A percentile compares a stretch with the other conserved stretches of the same genome.
These are phyloP conservation scores for Colletotrichum cereale DNA, from an alignment of 2,329 filamentous ascomycete genomes.

Conservation along the genomic window DNA sequence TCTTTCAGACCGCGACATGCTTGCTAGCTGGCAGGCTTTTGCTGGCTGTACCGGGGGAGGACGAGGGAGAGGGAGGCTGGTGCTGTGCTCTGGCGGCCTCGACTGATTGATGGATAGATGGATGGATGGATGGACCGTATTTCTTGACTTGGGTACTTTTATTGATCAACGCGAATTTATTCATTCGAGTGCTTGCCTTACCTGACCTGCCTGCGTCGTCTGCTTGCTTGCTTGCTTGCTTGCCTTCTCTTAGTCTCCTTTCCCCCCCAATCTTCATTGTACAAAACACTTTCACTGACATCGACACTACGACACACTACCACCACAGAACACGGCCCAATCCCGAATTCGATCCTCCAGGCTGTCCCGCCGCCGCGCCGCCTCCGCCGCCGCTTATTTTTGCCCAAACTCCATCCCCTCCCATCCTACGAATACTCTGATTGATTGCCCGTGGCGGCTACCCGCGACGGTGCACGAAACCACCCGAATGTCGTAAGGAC, in stretches of 20 bases:
- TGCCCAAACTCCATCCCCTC: not conserved
- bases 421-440: not conserved
- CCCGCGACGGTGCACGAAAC: slow-evolving; percentile 28
- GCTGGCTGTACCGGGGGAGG: not conserved
- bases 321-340: not conserved
- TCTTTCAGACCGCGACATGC: not conserved
- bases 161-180: slow-evolving; percentile 30
- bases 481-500: slow-evolving; percentile 43
- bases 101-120: slow-evolving; percentile 2
- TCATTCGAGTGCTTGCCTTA: slow-evolving; percentile 3
- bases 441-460: slow-evolving; percentile 14
- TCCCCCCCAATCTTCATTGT: not conserved
- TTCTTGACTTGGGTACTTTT: slow-evolving; percentile 27
- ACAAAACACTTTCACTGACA: not conserved
- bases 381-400: not conserved
- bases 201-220: not conserved
- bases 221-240: not conserved
- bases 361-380: slow-evolving; percentile 5
- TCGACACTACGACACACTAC: not conserved
- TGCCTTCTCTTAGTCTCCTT: slow-evolving; percentile 3
- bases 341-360: not conserved
- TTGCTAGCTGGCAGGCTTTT: not conserved
- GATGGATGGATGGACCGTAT: not conserved
- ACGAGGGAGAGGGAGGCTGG: not conserved
- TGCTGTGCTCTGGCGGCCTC: not conserved